Evolutionary conservation across 345 rosid genomes (phyloP).

Genomic region (Kandelia obovata): DNA sequence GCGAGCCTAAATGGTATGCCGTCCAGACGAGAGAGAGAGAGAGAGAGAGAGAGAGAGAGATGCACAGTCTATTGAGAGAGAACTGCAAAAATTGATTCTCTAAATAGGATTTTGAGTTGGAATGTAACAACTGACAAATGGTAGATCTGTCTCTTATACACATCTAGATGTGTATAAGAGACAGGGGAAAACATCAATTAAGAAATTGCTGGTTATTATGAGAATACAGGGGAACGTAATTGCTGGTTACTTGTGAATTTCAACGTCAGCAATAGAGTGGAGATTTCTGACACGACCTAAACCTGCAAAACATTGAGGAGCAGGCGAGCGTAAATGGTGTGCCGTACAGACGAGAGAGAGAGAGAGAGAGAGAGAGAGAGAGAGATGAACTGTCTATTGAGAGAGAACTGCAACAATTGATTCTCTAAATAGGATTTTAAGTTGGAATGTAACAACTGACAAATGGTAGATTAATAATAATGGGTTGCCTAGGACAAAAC

Average conservation of each 20-base stretch:
- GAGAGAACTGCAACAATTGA: conserved; percentile 3
- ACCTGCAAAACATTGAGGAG: neutral
- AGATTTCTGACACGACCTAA: no score
- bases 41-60: no score
- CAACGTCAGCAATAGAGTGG: no score
- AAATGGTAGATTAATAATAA: neutral
- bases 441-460: neutral
- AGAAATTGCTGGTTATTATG: neutral
- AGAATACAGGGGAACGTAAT: no score
- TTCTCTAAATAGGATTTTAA: neutral
- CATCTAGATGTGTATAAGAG: no score
- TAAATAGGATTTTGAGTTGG: neutral
- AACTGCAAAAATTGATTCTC: conserved; percentile 6
- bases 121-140: neutral
- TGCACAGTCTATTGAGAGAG: no score
- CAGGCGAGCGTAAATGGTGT: neutral
- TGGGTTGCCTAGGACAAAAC: neutral
- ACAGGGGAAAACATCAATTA: neutral
- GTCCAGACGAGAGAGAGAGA: no score
- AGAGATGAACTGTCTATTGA: no score
- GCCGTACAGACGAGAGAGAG: no score
- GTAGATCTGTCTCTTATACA: no score
- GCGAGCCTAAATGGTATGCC: neutral
- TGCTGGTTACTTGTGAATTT: no score
- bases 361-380: no score